Percentiles rank a stretch among this genome's conserved stretches.
Evolutionary conservation across 176 grass and related monocot genomes (phyloP).

Genomic region (Rhynchospora breviuscula): DNA sequence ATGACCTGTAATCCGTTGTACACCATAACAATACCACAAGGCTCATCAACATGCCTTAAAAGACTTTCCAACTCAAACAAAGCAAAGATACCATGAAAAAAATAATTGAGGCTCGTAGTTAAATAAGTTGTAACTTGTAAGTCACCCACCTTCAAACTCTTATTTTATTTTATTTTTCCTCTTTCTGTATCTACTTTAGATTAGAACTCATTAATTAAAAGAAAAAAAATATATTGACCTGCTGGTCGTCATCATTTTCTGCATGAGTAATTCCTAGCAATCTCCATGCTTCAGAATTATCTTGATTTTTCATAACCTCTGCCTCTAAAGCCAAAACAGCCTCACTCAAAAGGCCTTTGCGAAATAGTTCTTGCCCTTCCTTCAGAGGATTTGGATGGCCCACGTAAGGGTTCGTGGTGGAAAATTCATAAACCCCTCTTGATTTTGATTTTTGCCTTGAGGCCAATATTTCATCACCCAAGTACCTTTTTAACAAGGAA

Average conservation of each 20-base stretch:
- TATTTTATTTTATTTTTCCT: not conserved
- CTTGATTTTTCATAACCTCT: constrained; percentile 94
- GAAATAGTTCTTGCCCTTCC: constrained; percentile 96
- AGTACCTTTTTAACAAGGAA: constrained; percentile 15
- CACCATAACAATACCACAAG: constrained; percentile 6
- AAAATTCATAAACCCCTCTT: constrained; percentile 89
- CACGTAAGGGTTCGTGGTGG: constrained; percentile 89
- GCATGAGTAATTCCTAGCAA: constrained; percentile 94
- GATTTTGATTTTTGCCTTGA: constrained; percentile 57
- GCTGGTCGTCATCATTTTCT: constrained; percentile 98
- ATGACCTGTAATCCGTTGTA: not conserved
- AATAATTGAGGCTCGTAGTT: not conserved
- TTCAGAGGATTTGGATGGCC: constrained; percentile 95
- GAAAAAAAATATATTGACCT: constrained; percentile 41
- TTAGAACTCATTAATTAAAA: not conserved
- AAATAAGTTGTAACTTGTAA: not conserved
- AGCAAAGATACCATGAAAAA: not conserved
- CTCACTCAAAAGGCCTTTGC: constrained; percentile 96
- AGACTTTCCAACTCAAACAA: not conserved
- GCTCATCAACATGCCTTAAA: not conserved
- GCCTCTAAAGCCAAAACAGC: constrained; percentile 98
- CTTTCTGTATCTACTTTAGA: not conserved
- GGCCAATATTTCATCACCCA: constrained; percentile 41
- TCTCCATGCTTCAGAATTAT: constrained; percentile 95
- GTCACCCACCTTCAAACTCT: not conserved